A percentile compares a stretch with the other conserved stretches of the same genome.
Evolutionary conservation across 805 yeast species (phyloP).

Genomic region (Candida piceae): DNA sequence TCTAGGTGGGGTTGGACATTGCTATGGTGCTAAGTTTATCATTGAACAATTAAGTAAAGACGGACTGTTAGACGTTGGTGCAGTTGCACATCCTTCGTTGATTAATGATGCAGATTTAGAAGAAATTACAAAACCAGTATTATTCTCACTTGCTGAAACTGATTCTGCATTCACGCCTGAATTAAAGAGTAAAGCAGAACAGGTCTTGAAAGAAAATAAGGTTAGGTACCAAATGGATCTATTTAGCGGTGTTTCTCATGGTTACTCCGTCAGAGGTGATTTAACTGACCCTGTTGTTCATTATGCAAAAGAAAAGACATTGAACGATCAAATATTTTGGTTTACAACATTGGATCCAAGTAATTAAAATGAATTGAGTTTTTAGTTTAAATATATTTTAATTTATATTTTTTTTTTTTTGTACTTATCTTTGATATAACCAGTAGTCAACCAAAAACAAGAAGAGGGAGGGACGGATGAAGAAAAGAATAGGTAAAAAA

Average conservation of each 20-base stretch:
- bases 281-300: conserved; percentile 41
- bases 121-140: conserved; percentile 52
- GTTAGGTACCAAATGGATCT: conserved; percentile 56
- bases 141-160: conserved; percentile 69
- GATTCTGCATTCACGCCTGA: conserved; percentile 64
- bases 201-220: conserved; percentile 40
- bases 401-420: too few species aligned
- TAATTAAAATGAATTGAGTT: background rate
- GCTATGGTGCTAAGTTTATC: conserved; percentile 77
- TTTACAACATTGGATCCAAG: conserved; percentile 23
- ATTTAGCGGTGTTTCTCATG: conserved; percentile 65
- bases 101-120: conserved; percentile 63
- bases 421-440: too few species aligned
- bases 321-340: conserved; percentile 40
- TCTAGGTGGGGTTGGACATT: conserved; percentile 66
- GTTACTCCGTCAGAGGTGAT: conserved; percentile 80
- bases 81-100: conserved; percentile 84
- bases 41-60: conserved; percentile 43
- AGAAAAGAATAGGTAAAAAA: too few species aligned
- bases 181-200: conserved; percentile 57
- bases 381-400: too few species aligned
- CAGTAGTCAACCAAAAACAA: too few species aligned
- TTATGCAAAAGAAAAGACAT: conserved; percentile 65
- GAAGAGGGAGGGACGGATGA: too few species aligned
- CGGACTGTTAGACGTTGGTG: conserved; percentile 47